phyloP scores from a whole-genome alignment of 2,329 filamentous ascomycete species.

The Diplocarpon rosae region DNA sequence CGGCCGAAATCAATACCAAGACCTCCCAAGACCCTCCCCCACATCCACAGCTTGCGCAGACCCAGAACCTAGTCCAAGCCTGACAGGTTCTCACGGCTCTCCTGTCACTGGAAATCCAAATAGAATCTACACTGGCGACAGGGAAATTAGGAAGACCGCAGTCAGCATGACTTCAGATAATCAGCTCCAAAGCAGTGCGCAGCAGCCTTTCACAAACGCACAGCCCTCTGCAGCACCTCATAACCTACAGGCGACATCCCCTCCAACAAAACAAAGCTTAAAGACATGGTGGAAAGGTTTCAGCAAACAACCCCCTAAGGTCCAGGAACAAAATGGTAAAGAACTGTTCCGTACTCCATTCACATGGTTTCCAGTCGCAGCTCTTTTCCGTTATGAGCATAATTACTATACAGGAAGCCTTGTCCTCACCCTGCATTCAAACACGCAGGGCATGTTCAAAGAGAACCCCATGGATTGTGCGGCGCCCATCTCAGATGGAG shows the following conservation, averaged over 20 bases:
- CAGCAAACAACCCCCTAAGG: constrained; percentile 51
- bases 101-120: constrained; percentile 8
- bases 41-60: constrained; percentile 9
- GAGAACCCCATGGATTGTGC: constrained; percentile 5
- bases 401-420: constrained; percentile 4
- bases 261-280: constrained; percentile 76
- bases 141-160: constrained; percentile 9
- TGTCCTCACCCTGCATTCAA: not conserved
- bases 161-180: constrained; percentile 21
- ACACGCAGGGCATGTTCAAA: constrained; percentile 2
- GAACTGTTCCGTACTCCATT: constrained; percentile 21
- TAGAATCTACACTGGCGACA: constrained; percentile 9
- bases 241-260: constrained; percentile 41
- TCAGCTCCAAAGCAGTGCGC: constrained; percentile 18
- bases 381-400: constrained; percentile 2
- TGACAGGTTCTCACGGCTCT: constrained; percentile 11
- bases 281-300: constrained; percentile 98
- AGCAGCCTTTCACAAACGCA: constrained; percentile 22
- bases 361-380: constrained; percentile 3
- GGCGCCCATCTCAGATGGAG: constrained; percentile 2
- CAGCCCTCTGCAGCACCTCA: constrained; percentile 21
- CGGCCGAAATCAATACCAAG: not conserved
- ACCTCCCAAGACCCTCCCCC: not conserved
- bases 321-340: constrained; percentile 44
- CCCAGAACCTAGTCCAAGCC: constrained; percentile 8